These are phyloP conservation scores for Evernia prunastri DNA, from an alignment of 495 filamentous ascomycete species.

Conservation along the genomic window DNA sequence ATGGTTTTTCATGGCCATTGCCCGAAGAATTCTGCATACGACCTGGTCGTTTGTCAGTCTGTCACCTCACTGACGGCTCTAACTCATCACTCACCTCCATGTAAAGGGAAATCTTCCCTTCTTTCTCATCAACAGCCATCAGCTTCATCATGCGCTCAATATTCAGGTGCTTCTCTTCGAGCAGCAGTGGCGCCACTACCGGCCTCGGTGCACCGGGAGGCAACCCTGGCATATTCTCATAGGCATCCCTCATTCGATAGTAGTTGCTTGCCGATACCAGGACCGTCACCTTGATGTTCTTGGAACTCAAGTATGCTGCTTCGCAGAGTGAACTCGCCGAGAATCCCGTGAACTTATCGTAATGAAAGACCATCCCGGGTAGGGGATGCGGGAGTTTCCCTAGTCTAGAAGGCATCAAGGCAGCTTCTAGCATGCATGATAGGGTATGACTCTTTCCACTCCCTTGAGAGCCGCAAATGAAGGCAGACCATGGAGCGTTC, in stretches of 20 bases:
- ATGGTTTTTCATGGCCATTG: conserved; percentile 45
- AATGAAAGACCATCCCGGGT: conserved; percentile 63
- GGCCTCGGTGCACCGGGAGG: conserved; percentile 23
- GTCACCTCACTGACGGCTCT: background rate
- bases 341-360: conserved; percentile 53
- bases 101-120: conserved; percentile 52
- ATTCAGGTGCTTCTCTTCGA: conserved; percentile 55
- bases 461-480: conserved; percentile 73
- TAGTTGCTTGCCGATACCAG: conserved; percentile 59
- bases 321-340: conserved; percentile 56
- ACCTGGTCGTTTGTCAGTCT: conserved; percentile 26
- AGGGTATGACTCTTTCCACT: conserved; percentile 71
- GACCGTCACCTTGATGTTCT: conserved; percentile 51
- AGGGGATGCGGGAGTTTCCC: conserved; percentile 45
- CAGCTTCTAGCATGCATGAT: conserved; percentile 64
- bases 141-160: conserved; percentile 59
- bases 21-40: conserved; percentile 46
- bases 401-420: conserved; percentile 40
- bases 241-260: conserved; percentile 37
- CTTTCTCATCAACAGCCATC: conserved; percentile 53
- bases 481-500: conserved; percentile 58
- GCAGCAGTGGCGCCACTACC: conserved; percentile 45
- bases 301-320: conserved; percentile 57
- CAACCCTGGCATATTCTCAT: conserved; percentile 30
- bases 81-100: conserved; percentile 38